Evolutionary conservation across 2,329 filamentous ascomycete species (phyloP).

Genomic region (Helotiales sp.): DNA sequence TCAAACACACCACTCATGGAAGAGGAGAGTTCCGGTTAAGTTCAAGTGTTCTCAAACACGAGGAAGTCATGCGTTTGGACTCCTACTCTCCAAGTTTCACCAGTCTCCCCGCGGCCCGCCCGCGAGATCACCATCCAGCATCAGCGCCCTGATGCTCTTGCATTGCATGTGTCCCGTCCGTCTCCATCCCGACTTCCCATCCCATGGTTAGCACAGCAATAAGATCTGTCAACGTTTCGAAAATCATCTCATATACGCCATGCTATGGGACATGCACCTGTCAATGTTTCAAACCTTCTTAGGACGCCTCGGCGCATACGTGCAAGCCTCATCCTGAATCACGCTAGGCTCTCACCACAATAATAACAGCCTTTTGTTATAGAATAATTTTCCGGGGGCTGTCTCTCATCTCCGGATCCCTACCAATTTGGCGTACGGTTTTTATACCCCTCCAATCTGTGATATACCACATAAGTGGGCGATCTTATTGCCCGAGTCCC

Average conservation of each 20-base stretch:
- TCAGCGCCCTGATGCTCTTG: constrained; percentile 17
- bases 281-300: constrained; percentile 15
- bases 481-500: not conserved
- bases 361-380: not conserved
- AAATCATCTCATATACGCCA: constrained; percentile 29
- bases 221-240: constrained; percentile 25
- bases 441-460: constrained; percentile 11
- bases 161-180: constrained; percentile 14
- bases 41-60: constrained; percentile 16
- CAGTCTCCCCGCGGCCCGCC: constrained; percentile 18
- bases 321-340: not conserved
- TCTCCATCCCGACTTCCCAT: not conserved
- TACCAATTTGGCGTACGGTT: not conserved
- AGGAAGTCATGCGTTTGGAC: constrained; percentile 3
- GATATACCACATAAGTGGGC: constrained; percentile 5
- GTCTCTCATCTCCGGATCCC: not conserved
- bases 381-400: not conserved
- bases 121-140: constrained; percentile 15
- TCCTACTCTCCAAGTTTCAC: constrained; percentile 25
- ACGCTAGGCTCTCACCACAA: not conserved
- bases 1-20: constrained; percentile 11
- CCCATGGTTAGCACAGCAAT: constrained; percentile 5
- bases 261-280: constrained; percentile 15
- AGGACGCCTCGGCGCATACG: constrained; percentile 1
- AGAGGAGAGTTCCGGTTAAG: constrained; percentile 8